Percentiles rank a stretch among this genome's conserved stretches.
These are phyloP conservation scores for Phytophthora ohioensis DNA, from an alignment of 352 stramenopile species.

Conservation along the genomic window DNA sequence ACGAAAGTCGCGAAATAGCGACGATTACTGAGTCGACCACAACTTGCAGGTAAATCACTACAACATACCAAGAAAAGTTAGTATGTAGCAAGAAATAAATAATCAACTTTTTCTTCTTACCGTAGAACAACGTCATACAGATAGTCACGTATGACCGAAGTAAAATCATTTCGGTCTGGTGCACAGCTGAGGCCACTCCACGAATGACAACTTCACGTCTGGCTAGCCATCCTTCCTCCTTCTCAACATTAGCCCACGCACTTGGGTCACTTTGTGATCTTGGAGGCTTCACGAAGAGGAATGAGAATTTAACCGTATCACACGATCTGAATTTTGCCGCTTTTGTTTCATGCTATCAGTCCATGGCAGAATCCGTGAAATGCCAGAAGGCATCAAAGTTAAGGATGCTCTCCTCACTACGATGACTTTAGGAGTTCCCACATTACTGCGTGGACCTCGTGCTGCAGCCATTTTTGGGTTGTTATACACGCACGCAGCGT, in stretches of 20 bases:
- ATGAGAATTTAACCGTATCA: conserved; percentile 5
- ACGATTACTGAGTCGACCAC: conserved; percentile 36
- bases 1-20: conserved; percentile 35
- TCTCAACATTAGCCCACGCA: conserved; percentile 14
- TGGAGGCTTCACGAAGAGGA: conserved; percentile 12
- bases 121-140: conserved; percentile 41
- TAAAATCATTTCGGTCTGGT: conserved; percentile 45
- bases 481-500: conserved; percentile 15
- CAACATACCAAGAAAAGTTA: neutral
- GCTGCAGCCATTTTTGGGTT: conserved; percentile 1
- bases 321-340: conserved; percentile 4
- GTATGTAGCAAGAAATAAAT: neutral
- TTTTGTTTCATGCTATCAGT: neutral
- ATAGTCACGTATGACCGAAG: conserved; percentile 48
- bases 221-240: neutral
- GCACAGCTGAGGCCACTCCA: conserved; percentile 20
- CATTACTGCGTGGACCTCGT: conserved; percentile 8
- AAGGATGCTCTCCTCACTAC: conserved; percentile 7
- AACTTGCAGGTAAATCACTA: conserved; percentile 32
- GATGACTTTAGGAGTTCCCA: neutral
- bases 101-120: conserved; percentile 3
- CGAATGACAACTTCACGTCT: conserved; percentile 35
- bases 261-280: conserved; percentile 29
- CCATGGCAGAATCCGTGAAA: conserved; percentile 30
- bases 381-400: neutral